Evolutionary conservation across 2,329 filamentous ascomycete genomes (phyloP).

Genomic region (Metarhizium anisopliae): DNA sequence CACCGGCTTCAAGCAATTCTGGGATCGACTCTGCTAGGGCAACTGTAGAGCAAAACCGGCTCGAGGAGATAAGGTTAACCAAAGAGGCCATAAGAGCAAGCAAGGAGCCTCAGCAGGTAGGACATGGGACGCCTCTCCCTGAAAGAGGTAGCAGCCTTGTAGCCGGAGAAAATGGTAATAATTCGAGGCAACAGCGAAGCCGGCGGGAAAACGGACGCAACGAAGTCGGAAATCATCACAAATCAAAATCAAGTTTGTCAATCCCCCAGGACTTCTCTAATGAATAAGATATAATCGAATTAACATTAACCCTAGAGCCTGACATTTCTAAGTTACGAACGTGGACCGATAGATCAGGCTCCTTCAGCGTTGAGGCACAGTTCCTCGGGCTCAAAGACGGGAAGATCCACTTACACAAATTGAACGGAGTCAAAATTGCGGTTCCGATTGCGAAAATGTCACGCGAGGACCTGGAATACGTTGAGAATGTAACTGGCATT

Average conservation of each 20-base stretch:
- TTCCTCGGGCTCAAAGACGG: constrained; percentile 91
- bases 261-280: not conserved
- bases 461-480: constrained; percentile 86
- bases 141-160: constrained; percentile 72
- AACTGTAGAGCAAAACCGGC: constrained; percentile 64
- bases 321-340: constrained; percentile 75
- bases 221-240: constrained; percentile 42
- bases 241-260: constrained; percentile 62
- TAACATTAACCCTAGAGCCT: constrained; percentile 50
- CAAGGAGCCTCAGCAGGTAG: constrained; percentile 57
- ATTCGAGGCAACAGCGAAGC: constrained; percentile 61
- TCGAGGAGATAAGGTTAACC: constrained; percentile 76
- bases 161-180: constrained; percentile 57
- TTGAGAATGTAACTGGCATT: constrained; percentile 77
- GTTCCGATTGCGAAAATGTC: constrained; percentile 96
- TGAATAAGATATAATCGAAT: not conserved
- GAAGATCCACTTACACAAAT: constrained; percentile 95
- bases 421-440: constrained; percentile 97
- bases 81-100: constrained; percentile 66
- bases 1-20: constrained; percentile 31
- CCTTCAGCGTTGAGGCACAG: constrained; percentile 95
- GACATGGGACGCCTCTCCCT: constrained; percentile 66
- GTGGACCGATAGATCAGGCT: constrained; percentile 92
- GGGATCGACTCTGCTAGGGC: constrained; percentile 49
- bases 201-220: constrained; percentile 57